These are phyloP conservation scores for Puccinellia tenuiflora DNA, from an alignment of 176 grass and related monocot species.

Conservation along the genomic window DNA sequence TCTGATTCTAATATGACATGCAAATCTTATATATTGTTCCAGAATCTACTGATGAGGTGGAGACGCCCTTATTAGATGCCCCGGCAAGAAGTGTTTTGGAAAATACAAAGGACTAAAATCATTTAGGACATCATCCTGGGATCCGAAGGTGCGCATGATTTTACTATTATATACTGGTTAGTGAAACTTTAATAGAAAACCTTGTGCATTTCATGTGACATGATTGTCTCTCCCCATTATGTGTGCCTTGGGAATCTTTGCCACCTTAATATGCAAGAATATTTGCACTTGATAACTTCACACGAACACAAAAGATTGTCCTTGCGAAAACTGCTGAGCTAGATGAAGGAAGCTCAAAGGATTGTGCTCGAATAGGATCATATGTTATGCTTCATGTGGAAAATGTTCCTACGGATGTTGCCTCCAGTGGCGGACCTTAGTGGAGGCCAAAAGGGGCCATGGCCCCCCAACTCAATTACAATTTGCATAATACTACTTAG, in stretches of 20 bases:
- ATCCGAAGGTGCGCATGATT: constrained; percentile 66
- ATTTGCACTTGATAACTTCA: constrained; percentile 93
- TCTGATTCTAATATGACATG: background rate
- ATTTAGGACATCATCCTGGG: constrained; percentile 92
- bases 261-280: constrained; percentile 81
- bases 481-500: too few relatives aligned
- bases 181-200: background rate
- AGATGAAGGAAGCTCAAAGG: constrained; percentile 39
- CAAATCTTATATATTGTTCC: constrained; percentile 26
- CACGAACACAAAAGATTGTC: constrained; percentile 74
- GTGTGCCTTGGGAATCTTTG: constrained; percentile 76
- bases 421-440: too few relatives aligned
- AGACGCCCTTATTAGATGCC: constrained; percentile 82
- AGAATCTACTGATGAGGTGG: constrained; percentile 99
- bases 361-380: constrained; percentile 60
- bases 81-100: constrained; percentile 90
- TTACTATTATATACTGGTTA: background rate
- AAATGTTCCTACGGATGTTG: constrained; percentile 58
- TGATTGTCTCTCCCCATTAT: constrained; percentile 24
- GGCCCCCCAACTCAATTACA: too few relatives aligned
- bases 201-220: constrained; percentile 17
- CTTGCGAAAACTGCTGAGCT: constrained; percentile 46
- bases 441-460: too few relatives aligned
- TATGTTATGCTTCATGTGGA: constrained; percentile 74
- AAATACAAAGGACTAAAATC: constrained; percentile 95